A percentile compares a stretch with the other conserved stretches of the same genome.
phyloP scores from a whole-genome alignment of 23 red algal genomes.

The Agarophyton chilense region DNA sequence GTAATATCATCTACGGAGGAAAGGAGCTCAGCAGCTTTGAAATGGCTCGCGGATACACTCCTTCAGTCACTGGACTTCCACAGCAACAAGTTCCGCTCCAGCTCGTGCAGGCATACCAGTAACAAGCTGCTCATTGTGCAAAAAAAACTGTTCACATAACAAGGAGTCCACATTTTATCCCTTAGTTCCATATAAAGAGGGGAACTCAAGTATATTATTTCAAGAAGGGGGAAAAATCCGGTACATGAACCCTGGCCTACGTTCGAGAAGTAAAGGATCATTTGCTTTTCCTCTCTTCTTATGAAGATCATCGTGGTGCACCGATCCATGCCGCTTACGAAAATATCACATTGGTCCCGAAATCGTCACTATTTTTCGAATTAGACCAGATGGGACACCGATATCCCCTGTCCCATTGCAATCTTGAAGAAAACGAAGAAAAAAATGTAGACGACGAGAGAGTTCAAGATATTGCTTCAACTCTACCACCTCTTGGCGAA shows the following conservation, averaged over 20 bases:
- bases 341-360: no score
- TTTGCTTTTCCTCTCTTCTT: no score
- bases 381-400: no score
- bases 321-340: no score
- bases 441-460: no score
- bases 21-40: conserved; percentile 35
- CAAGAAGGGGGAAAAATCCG: conserved; percentile 20
- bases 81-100: neutral
- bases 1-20: conserved; percentile 38
- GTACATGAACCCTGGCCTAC: conserved; percentile 5
- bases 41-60: conserved; percentile 16
- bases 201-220: conserved; percentile 16
- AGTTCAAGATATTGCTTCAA: no score
- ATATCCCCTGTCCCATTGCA: no score
- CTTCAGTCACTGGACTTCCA: conserved; percentile 1
- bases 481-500: no score
- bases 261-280: no score
- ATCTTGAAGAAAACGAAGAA: no score
- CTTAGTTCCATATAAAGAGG: neutral
- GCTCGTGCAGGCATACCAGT: conserved; percentile 12
- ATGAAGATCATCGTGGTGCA: no score
- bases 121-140: conserved; percentile 1
- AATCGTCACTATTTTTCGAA: no score
- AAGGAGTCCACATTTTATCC: neutral
- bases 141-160: neutral